Percentiles rank a stretch among this genome's conserved stretches.
phyloP scores from a whole-genome alignment of 2,329 filamentous ascomycete genomes.

The Penicillium sp. region DNA sequence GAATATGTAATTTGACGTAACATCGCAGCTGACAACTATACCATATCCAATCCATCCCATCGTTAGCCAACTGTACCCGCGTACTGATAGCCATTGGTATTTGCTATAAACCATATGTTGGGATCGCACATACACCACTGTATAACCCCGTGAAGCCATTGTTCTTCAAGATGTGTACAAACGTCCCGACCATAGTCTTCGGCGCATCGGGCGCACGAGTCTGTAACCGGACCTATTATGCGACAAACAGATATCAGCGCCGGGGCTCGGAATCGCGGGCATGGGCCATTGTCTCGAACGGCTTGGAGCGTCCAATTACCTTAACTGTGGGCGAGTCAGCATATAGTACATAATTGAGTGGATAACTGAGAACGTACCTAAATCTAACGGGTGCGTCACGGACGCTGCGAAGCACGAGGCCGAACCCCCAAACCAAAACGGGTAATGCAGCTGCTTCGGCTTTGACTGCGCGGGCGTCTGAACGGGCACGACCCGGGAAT shows the following conservation, averaged over 20 bases:
- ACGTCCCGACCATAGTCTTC: slow-evolving; percentile 80
- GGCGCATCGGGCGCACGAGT: slow-evolving; percentile 73
- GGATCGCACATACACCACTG: slow-evolving; percentile 59
- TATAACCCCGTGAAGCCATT: slow-evolving; percentile 82
- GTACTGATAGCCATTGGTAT: not conserved
- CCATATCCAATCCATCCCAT: slow-evolving; percentile 1
- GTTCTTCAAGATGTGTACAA: slow-evolving; percentile 72
- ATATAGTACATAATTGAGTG: not conserved
- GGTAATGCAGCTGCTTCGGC: slow-evolving; percentile 55
- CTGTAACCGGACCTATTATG: slow-evolving; percentile 74
- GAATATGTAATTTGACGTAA: slow-evolving; percentile 94
- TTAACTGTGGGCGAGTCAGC: slow-evolving; percentile 50
- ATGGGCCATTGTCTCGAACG: slow-evolving; percentile 4
- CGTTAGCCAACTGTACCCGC: not conserved
- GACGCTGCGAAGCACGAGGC: slow-evolving; percentile 87
- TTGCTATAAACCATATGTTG: not conserved
- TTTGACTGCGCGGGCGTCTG: slow-evolving; percentile 19
- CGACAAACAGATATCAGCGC: slow-evolving; percentile 15
- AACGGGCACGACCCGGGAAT: slow-evolving; percentile 15
- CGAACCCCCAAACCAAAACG: slow-evolving; percentile 96
- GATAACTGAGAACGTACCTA: slow-evolving; percentile 59
- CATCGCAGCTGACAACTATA: slow-evolving; percentile 78
- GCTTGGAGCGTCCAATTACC: slow-evolving; percentile 32
- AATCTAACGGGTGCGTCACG: slow-evolving; percentile 89
- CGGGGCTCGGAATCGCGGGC: not conserved